Conservation (phyloP, 1,139 yeast species). For the Candida sojae region DNA sequence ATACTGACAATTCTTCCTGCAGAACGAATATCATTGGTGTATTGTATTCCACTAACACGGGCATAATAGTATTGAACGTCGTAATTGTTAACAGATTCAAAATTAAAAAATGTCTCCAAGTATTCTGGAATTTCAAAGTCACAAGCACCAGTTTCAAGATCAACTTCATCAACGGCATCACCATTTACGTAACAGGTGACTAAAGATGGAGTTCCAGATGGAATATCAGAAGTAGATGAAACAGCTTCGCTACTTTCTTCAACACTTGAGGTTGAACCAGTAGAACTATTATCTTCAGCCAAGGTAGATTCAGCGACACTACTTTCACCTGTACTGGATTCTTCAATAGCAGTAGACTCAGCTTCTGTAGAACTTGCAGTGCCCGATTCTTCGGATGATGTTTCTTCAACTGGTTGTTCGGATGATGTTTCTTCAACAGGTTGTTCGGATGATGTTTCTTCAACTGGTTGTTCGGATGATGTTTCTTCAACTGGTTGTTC, state of each 20-base stretch:
- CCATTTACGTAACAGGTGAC: conserved; percentile 44
- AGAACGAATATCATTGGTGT: conserved; percentile 36
- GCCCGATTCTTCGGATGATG: neutral
- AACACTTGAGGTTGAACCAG: neutral
- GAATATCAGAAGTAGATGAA: no score
- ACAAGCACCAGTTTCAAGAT: conserved; percentile 45
- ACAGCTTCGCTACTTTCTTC: no score
- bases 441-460: neutral
- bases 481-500: neutral
- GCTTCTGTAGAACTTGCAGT: neutral
- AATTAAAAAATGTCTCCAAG: conserved; percentile 30
- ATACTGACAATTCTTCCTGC: conserved; percentile 37
- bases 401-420: neutral
- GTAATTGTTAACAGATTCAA: conserved; percentile 32
- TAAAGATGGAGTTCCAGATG: no score
- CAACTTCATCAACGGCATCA: conserved; percentile 33
- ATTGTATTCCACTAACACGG: conserved; percentile 22
- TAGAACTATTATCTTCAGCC: neutral
- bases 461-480: neutral
- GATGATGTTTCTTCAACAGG: no score
- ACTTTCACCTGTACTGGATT: neutral
- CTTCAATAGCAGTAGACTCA: no score
- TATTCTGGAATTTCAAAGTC: conserved; percentile 35
- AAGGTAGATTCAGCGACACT: neutral
- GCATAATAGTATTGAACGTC: conserved; percentile 40